Percentiles rank a stretch among this genome's conserved stretches.
phyloP scores from a whole-genome alignment of 176 grass and related monocot species.

The Carex littledalei region DNA sequence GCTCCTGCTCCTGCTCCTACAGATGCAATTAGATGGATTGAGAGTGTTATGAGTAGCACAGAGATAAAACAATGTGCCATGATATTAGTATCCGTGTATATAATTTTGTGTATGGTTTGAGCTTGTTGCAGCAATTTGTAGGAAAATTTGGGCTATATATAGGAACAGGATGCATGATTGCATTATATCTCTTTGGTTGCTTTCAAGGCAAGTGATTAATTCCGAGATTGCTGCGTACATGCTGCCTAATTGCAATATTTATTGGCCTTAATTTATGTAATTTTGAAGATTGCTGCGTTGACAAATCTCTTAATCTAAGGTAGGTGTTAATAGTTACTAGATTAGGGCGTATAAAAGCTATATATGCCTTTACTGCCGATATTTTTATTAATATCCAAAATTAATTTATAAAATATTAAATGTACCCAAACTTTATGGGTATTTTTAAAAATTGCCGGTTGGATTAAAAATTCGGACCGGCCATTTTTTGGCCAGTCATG shows the following conservation, averaged over 20 bases:
- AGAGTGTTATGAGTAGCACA: neutral
- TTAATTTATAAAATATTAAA: no score
- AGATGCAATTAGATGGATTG: neutral
- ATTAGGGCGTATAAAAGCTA: neutral
- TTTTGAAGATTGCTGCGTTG: neutral
- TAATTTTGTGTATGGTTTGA: neutral
- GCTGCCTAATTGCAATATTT: neutral
- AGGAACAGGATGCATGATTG: slow-evolving; percentile 11
- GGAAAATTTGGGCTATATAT: slow-evolving; percentile 5
- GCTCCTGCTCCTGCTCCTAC: neutral
- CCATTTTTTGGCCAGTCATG: no score
- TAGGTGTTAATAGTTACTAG: neutral
- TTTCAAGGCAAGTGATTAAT: slow-evolving; percentile 9
- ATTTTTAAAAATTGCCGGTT: no score
- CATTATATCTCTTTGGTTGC: neutral
- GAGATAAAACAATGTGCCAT: slow-evolving; percentile 14
- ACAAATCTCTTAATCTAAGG: neutral
- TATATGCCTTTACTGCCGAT: no score
- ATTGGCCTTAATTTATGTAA: neutral
- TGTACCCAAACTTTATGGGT: no score
- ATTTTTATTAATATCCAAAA: no score
- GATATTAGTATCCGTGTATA: neutral
- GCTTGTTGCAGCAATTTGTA: neutral
- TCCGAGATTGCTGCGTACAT: neutral
- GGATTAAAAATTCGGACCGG: no score